These are phyloP conservation scores for Arabidopsis hybrid DNA, from an alignment of 441 rosid species.

Conservation along the genomic window DNA sequence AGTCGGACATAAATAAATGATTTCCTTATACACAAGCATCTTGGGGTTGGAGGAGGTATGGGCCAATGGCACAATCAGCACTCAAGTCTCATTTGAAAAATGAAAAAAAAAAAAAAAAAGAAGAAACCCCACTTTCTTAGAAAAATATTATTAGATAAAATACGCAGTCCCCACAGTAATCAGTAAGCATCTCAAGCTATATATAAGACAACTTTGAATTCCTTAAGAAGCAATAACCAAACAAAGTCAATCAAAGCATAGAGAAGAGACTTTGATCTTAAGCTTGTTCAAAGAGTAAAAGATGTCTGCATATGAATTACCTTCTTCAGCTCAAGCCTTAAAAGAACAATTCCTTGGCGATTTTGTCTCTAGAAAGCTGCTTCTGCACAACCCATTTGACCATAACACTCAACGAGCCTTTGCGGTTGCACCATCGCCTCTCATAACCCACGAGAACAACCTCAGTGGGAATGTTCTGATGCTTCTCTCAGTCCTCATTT, in stretches of 20 bases:
- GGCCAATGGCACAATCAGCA: constrained; percentile 33
- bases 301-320: constrained; percentile 34
- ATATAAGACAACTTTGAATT: constrained; percentile 30
- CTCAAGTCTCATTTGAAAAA: constrained; percentile 24
- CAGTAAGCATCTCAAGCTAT: constrained; percentile 35
- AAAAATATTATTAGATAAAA: constrained; percentile 4
- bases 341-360: constrained; percentile 21
- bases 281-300: constrained; percentile 10
- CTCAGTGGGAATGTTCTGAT: constrained; percentile 52
- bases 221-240: constrained; percentile 21
- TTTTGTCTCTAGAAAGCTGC: constrained; percentile 41
- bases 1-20: constrained; percentile 31
- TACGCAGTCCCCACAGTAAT: constrained; percentile 24
- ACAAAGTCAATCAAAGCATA: not conserved
- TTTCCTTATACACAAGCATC: constrained; percentile 37
- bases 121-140: constrained; percentile 18
- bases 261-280: not conserved
- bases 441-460: constrained; percentile 33
- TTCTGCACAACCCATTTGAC: constrained; percentile 36
- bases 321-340: constrained; percentile 33
- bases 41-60: constrained; percentile 29
- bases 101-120: constrained; percentile 1
- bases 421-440: constrained; percentile 8
- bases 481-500: constrained; percentile 57
- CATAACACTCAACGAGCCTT: constrained; percentile 11